These are phyloP conservation scores for Aspergillus baeticus DNA, from an alignment of 495 filamentous ascomycete species.

Conservation along the genomic window DNA sequence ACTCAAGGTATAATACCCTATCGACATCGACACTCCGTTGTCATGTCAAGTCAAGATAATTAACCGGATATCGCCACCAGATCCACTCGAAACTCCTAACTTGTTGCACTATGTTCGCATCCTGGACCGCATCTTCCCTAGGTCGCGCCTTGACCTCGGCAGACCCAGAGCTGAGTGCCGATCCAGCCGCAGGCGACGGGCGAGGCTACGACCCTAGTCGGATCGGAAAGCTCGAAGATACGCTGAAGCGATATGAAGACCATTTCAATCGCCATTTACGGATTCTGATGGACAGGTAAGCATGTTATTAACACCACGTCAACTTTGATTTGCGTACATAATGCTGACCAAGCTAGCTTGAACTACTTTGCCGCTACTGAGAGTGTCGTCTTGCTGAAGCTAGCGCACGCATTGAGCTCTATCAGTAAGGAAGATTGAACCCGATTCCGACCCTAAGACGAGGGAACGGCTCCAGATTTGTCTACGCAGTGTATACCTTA, in stretches of 20 bases:
- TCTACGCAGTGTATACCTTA: background rate
- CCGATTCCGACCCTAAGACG: background rate
- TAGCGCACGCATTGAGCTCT: constrained; percentile 53
- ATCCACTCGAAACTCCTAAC: constrained; percentile 94
- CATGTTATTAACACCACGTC: background rate
- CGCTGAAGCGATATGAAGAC: constrained; percentile 82
- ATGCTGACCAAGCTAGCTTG: constrained; percentile 37
- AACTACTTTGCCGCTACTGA: constrained; percentile 98
- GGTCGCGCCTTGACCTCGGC: constrained; percentile 73
- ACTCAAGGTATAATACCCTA: constrained; percentile 60
- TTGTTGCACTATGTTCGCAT: constrained; percentile 88
- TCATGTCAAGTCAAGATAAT: background rate
- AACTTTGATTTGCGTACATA: background rate
- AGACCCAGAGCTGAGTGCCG: constrained; percentile 67
- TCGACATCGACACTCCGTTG: background rate
- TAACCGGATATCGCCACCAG: constrained; percentile 52
- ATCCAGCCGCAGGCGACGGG: constrained; percentile 33
- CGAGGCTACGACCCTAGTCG: constrained; percentile 58
- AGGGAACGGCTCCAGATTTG: too few relatives aligned
- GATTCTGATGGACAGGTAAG: constrained; percentile 78
- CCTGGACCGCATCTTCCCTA: constrained; percentile 73
- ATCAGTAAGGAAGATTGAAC: constrained; percentile 45
- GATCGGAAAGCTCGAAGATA: constrained; percentile 77
- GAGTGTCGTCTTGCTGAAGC: constrained; percentile 86
- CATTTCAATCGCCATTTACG: constrained; percentile 90